Conservation (phyloP, 192 early-diverging fungal genomes). For the Cetraspora pellucida region DNA sequence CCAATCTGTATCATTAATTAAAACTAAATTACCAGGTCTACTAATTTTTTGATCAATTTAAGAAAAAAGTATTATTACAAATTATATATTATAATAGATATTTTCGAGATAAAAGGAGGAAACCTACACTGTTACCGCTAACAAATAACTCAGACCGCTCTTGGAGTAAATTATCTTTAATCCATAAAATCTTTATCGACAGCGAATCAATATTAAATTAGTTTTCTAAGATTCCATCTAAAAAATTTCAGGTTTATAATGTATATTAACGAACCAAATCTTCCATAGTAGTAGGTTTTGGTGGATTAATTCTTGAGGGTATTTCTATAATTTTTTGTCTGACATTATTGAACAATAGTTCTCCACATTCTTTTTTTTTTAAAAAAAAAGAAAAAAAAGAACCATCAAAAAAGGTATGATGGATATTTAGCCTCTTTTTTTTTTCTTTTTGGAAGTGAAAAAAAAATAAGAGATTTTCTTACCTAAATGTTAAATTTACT, state of each 20-base stretch:
- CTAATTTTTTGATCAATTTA: no score
- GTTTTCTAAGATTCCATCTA: no score
- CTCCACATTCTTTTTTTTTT: conserved; percentile 63
- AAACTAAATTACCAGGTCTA: conserved; percentile 92
- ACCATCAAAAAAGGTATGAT: no score
- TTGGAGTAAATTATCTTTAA: conserved; percentile 69
- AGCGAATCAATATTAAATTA: background rate
- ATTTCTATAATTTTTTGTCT: conserved; percentile 56
- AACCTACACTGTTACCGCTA: conserved; percentile 78
- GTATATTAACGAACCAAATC: conserved; percentile 46
- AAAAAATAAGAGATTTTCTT: no score
- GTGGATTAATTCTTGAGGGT: conserved; percentile 43
- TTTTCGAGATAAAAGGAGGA: background rate
- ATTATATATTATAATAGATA: background rate
- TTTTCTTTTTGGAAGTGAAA: no score
- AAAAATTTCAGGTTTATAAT: no score
- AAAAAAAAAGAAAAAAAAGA: no score
- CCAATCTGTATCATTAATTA: conserved; percentile 96
- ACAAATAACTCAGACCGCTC: conserved; percentile 87
- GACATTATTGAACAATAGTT: conserved; percentile 83
- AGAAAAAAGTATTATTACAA: background rate
- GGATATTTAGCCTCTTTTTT: no score
- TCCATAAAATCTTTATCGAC: conserved; percentile 55
- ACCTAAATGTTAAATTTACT: no score
- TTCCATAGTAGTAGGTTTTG: conserved; percentile 48